phyloP scores from a whole-genome alignment of 139 green algal genomes.

The Nannochloris sp. region DNA sequence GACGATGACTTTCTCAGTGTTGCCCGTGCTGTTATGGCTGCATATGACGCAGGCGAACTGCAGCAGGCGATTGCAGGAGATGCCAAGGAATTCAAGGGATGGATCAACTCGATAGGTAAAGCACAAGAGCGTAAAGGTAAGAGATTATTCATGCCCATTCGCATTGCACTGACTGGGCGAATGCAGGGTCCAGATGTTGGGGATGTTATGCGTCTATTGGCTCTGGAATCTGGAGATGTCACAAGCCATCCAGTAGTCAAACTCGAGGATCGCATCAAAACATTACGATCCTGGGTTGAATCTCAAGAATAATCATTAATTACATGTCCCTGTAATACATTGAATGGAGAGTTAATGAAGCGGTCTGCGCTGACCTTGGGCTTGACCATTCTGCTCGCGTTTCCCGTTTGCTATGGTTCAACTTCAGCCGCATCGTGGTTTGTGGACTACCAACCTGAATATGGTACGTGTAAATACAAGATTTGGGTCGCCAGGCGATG shows the following conservation, averaged over 20 bases:
- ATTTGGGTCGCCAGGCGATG: no score
- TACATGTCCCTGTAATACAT: background rate
- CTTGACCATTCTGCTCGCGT: no score
- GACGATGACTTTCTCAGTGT: constrained; percentile 71
- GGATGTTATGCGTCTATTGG: constrained; percentile 65
- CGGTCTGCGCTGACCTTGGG: no score
- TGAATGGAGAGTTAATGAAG: no score
- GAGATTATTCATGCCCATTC: constrained; percentile 94
- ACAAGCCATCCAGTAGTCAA: constrained; percentile 36
- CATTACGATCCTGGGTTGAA: constrained; percentile 40
- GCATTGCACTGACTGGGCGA: constrained; percentile 81
- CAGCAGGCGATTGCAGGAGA: constrained; percentile 48
- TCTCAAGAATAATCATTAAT: constrained; percentile 4
- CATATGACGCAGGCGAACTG: constrained; percentile 71
- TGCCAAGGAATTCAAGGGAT: constrained; percentile 69
- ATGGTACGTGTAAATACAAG: no score
- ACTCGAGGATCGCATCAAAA: constrained; percentile 53
- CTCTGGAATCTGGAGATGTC: constrained; percentile 52
- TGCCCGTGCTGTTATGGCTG: constrained; percentile 57
- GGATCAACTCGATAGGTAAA: constrained; percentile 90
- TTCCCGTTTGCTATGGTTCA: no score
- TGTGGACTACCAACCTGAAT: no score
- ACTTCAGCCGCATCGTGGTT: no score
- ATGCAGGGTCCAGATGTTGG: constrained; percentile 81
- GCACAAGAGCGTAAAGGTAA: constrained; percentile 93